Base-by-base conservation (phyloP, 345 rosid species). In the Mercurialis annua region DNA sequence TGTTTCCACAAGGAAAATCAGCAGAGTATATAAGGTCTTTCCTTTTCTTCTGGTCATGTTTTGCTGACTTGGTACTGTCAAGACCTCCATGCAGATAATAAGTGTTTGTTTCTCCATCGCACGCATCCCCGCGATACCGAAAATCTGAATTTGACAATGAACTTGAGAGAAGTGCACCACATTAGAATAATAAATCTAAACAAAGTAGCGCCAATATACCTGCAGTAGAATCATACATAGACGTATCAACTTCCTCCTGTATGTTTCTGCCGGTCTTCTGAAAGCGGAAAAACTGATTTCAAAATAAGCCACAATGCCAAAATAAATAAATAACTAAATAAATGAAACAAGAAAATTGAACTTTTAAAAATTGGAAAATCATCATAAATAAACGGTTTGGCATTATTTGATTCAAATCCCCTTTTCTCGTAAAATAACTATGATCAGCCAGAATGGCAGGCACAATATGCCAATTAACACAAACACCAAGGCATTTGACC, bases 171-270 rank as follows among this genome's bases (percentile, higher is more conserved):
- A 57, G 40, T 40, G 48, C 59, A 73, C n/a, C 51, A 59, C 18
- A 73, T 54, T 52, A 26, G 59, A 62, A 71, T 54, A 67, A 60
- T 31, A 64, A 50, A 59, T 30, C 21, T 24, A 20, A 65, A 38
- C 9, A 50, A 40, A 34, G 51, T 51, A 67, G 59, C 10, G 23
- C 26, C 44, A 64, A 29, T 30, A 74, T 85, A 95, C 99, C 99
- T 84, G 80, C 88, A 52, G 75, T 83, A 68, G 80, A 73, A 77
- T 87, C 89, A 77, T 76, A 84, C 63, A 81, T 78, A 48, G 92
- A 88, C 38, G 92, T 90, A 65, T 92, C 98, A 65, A 84, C 90
- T 73, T 86, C 97, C 73, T 90, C 99, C 77, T 86, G 97, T 82
- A 88, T 72, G 73, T 82, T 81, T 78, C 80, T 78, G 67, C 83